Base-by-base conservation (phyloP, 371 early-diverging fungal species). In the Mortierella sp. region DNA sequence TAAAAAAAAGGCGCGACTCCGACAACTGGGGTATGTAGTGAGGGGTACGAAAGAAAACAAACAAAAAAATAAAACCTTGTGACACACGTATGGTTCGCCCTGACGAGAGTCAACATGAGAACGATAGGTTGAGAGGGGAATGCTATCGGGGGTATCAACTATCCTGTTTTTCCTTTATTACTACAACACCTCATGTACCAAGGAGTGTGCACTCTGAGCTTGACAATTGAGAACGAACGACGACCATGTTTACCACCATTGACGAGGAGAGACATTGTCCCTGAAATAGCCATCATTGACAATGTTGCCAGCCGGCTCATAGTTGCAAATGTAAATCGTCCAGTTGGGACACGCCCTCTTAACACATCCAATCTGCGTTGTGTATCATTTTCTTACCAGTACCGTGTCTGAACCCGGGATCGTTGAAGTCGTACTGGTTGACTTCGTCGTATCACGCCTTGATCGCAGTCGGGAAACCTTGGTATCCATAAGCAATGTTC, bases 251-350 rank as follows among this genome's bases (percentile, higher is more conserved):
- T 75, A 71, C 66, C 52, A 5, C 50, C n/a, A n/a, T n/a, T 44
- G 70, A 52, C 55, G 47, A 31, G 77, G 82, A 48, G 87, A 66
- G 55, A 89, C 89, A 64, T 90, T 90, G 66, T 82, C n/a, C 13
- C 63, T 63, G 68, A 88, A 89, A 63, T 71, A 80, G 11, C 16
- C 52, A 37, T 66, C 72, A 52, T 85, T 68, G 24, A 88, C 79
- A 48, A 89, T 79, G 79, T 89, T 91, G 58, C 91, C 91, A 66
- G 86, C 73, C 29, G 76, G 63, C 16, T 71, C 65, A 74, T 89
- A 91, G 55, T 87, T 79, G 76, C 91, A 91, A 39, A 87, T 86
- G 76, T 88, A 89, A 39, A 88, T 66, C 29, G 80, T 75, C 37
- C 70, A 75, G 41, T 84, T 79, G 43, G 75, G 43, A 70, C 90